phyloP scores from a whole-genome alignment of 305 asterid species.

The Ilex paraguariensis region DNA sequence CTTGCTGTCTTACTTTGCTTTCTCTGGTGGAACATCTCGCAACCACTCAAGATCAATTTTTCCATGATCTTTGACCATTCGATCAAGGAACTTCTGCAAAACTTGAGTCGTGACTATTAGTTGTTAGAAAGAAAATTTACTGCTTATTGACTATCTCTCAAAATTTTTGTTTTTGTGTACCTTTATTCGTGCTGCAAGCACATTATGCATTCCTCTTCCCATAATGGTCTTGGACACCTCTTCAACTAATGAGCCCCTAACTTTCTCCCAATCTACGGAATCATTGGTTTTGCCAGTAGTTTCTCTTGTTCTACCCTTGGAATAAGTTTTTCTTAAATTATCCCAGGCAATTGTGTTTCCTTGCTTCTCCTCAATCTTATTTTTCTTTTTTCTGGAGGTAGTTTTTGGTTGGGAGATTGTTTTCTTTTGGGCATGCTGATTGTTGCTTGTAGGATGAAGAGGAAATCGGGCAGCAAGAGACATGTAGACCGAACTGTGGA shows the following conservation, averaged over 20 bases:
- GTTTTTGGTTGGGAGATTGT: conserved; percentile 3
- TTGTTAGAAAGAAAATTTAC: no score
- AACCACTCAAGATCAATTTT: conserved; percentile 64
- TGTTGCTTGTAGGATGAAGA: conserved; percentile 3
- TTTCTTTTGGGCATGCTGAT: neutral
- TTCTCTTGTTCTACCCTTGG: conserved; percentile 9
- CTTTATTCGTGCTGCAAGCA: conserved; percentile 27
- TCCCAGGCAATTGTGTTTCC: conserved; percentile 39
- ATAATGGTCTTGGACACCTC: conserved; percentile 28
- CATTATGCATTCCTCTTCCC: conserved; percentile 41
- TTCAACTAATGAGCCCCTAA: conserved; percentile 27
- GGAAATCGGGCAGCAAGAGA: conserved; percentile 40
- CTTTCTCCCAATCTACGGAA: conserved; percentile 51
- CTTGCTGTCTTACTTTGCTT: conserved; percentile 31
- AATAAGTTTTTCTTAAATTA: conserved; percentile 25
- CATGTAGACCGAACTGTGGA: conserved; percentile 54
- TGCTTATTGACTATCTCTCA: no score
- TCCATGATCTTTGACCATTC: conserved; percentile 43
- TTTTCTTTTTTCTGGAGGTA: conserved; percentile 2
- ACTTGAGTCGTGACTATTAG: no score
- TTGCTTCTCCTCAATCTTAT: conserved; percentile 9
- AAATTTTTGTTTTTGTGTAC: neutral
- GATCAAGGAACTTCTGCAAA: conserved; percentile 30
- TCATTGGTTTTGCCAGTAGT: conserved; percentile 17
- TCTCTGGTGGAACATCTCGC: conserved; percentile 38